These are phyloP conservation scores for Manihot esculenta DNA, from an alignment of 441 rosid species.

Conservation along the genomic window DNA sequence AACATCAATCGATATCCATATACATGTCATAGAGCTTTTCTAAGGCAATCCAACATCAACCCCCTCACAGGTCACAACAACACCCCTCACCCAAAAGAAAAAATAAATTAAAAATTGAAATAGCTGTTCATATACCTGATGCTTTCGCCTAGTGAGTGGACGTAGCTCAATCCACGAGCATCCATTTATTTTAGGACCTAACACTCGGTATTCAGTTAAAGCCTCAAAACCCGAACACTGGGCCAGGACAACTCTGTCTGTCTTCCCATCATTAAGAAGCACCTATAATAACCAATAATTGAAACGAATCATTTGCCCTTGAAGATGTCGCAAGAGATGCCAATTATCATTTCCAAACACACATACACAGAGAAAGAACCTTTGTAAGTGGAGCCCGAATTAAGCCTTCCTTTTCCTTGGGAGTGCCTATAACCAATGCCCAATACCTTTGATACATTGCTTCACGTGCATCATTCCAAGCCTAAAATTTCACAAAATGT, in stretches of 20 bases:
- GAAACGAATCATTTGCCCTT: neutral
- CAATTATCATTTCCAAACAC: neutral
- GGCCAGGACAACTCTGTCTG: constrained; percentile 77
- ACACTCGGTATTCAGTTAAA: constrained; percentile 73
- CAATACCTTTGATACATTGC: constrained; percentile 69
- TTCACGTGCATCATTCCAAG: constrained; percentile 74
- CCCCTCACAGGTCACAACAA: neutral
- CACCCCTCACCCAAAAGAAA: neutral
- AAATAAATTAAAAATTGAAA: constrained; percentile 19
- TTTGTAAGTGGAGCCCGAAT: constrained; percentile 72
- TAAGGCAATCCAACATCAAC: neutral
- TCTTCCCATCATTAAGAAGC: constrained; percentile 81
- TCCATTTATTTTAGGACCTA: constrained; percentile 89
- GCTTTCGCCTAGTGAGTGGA: constrained; percentile 92
- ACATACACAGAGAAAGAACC: constrained; percentile 23
- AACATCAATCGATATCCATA: neutral
- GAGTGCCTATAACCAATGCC: constrained; percentile 90
- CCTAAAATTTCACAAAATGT: constrained; percentile 40
- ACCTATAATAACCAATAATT: constrained; percentile 41
- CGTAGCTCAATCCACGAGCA: constrained; percentile 83
- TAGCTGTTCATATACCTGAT: constrained; percentile 68
- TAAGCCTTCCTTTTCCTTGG: constrained; percentile 76
- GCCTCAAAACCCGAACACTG: constrained; percentile 62
- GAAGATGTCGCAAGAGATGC: neutral
- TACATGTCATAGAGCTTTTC: neutral